phyloP scores from a whole-genome alignment of 2,329 filamentous ascomycete genomes.

The Aureobasidium sp. region DNA sequence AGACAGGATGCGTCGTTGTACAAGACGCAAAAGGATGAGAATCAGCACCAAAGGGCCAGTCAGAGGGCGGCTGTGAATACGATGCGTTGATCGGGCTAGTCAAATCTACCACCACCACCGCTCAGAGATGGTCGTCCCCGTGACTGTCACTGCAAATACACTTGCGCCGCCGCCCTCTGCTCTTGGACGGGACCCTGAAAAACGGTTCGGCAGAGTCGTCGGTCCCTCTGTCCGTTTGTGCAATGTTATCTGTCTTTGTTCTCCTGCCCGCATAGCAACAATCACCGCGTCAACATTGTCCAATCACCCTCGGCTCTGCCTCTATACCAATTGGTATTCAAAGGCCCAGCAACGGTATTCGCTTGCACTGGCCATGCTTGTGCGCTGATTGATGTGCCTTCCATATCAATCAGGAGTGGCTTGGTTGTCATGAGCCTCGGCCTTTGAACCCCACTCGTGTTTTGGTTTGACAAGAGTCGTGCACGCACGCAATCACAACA shows the following conservation, averaged over 20 bases:
- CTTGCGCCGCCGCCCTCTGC: background rate
- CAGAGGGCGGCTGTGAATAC: conserved; percentile 5
- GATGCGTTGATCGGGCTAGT: conserved; percentile 13
- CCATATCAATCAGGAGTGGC: background rate
- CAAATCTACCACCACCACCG: conserved; percentile 11
- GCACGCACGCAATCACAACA: background rate
- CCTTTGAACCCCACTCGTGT: conserved; percentile 10
- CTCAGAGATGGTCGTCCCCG: conserved; percentile 3
- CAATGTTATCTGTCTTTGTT: conserved; percentile 10
- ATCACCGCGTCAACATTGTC: background rate
- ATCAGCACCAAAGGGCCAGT: background rate
- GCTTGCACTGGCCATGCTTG: background rate
- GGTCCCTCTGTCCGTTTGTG: conserved; percentile 7
- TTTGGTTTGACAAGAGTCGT: conserved; percentile 6
- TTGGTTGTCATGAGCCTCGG: conserved; percentile 6
- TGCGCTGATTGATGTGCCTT: background rate
- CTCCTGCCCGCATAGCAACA: background rate
- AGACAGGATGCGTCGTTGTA: background rate
- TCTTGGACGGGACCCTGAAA: conserved; percentile 1
- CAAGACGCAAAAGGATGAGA: background rate
- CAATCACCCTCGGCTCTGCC: background rate
- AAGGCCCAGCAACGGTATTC: background rate
- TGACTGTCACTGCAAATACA: background rate
- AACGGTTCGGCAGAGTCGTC: background rate
- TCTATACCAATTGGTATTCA: background rate